Evolutionary conservation across 805 yeast species (phyloP).

Genomic region (Sugiyamaella floridensis): DNA sequence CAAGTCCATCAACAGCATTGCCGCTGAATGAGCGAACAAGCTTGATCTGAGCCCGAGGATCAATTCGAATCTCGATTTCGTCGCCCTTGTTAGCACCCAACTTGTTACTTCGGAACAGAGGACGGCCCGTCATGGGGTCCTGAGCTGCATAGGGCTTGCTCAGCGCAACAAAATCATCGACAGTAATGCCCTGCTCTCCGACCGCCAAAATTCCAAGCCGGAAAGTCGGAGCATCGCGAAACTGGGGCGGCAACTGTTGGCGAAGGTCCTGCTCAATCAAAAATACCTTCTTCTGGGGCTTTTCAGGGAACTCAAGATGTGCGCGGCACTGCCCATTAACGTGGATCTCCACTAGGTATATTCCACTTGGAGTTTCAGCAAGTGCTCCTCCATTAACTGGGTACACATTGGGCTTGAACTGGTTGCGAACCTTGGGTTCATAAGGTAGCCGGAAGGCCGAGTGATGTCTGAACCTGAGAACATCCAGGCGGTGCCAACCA

Average conservation of each 20-base stretch:
- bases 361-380: constrained; percentile 55
- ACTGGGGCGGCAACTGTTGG: constrained; percentile 32
- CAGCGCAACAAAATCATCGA: constrained; percentile 43
- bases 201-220: constrained; percentile 48
- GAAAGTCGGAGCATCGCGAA: constrained; percentile 31
- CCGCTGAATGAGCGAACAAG: constrained; percentile 67
- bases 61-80: constrained; percentile 25
- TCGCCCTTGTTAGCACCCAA: constrained; percentile 27
- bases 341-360: constrained; percentile 66
- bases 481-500: constrained; percentile 80
- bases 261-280: constrained; percentile 44
- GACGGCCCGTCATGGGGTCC: not conserved
- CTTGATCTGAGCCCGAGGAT: constrained; percentile 29
- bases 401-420: constrained; percentile 39
- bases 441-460: constrained; percentile 68
- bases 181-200: constrained; percentile 53
- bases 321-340: constrained; percentile 50
- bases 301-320: constrained; percentile 56
- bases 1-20: constrained; percentile 73
- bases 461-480: constrained; percentile 71
- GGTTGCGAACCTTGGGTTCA: constrained; percentile 37
- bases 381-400: constrained; percentile 44
- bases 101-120: constrained; percentile 11
- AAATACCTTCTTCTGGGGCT: constrained; percentile 47
- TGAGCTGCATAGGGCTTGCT: constrained; percentile 2